These are phyloP conservation scores for Colletotrichum tropicicola DNA, from an alignment of 2,329 filamentous ascomycete species.

Conservation along the genomic window DNA sequence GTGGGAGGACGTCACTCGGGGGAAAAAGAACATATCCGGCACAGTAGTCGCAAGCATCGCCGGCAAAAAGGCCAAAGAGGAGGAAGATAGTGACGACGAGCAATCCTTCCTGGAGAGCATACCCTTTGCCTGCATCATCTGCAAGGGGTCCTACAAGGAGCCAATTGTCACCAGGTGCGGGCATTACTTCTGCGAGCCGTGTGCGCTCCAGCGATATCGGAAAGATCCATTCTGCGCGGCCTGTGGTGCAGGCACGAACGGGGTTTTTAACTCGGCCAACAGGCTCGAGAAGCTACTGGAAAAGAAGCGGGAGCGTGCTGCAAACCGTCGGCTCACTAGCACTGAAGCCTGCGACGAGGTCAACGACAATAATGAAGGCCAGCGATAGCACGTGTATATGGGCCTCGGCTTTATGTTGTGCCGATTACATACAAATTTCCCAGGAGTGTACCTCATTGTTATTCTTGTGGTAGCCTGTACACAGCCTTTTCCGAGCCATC, in stretches of 20 bases:
- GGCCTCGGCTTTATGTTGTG: no score
- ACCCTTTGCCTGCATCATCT: constrained; percentile 90
- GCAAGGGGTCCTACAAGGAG: constrained; percentile 78
- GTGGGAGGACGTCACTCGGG: constrained; percentile 87
- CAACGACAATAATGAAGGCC: constrained; percentile 52
- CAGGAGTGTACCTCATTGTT: no score
- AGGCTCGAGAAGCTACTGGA: constrained; percentile 83
- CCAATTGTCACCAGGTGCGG: constrained; percentile 90
- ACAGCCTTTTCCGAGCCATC: no score
- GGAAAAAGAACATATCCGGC: constrained; percentile 68
- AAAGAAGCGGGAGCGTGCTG: constrained; percentile 70
- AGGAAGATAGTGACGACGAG: constrained; percentile 67
- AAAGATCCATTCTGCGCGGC: constrained; percentile 88
- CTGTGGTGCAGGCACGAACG: constrained; percentile 85
- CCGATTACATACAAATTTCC: no score
- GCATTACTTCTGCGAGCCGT: constrained; percentile 95
- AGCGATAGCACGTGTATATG: no score
- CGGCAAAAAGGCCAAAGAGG: constrained; percentile 45
- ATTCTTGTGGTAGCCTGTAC: no score
- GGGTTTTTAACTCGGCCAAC: constrained; percentile 90
- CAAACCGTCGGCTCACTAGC: constrained; percentile 63
- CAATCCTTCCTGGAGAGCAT: constrained; percentile 82
- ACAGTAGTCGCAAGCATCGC: constrained; percentile 70
- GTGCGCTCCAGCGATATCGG: constrained; percentile 85
- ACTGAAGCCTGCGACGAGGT: constrained; percentile 60